Conservation (phyloP, 139 green algal species). For the Pseudopediastrum boryanum region DNA sequence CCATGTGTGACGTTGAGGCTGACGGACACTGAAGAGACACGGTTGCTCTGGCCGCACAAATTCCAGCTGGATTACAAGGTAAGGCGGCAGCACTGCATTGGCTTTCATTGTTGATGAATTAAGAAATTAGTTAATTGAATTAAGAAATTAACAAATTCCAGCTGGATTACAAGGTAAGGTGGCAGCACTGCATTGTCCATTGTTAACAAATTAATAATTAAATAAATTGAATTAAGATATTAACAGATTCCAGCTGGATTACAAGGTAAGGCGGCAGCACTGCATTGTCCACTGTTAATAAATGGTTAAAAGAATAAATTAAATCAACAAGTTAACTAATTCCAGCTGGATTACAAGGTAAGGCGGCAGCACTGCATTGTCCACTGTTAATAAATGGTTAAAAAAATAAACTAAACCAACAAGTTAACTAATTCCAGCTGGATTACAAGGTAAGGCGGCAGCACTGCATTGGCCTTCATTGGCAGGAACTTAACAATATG, state of each 20-base stretch:
- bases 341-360: constrained; percentile 62
- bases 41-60: constrained; percentile 48
- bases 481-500: not conserved
- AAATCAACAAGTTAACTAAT: too few species aligned
- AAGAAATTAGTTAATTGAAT: too few species aligned
- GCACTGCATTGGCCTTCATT: not conserved
- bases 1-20: constrained; percentile 52
- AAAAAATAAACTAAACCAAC: too few species aligned
- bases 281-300: not conserved
- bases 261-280: constrained; percentile 46
- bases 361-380: not conserved
- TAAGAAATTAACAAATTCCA: too few species aligned
- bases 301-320: too few species aligned
- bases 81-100: not conserved
- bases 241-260: constrained; percentile 60
- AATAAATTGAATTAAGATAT: too few species aligned
- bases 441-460: constrained; percentile 48
- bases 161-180: too few species aligned
- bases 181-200: too few species aligned
- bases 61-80: constrained; percentile 65
- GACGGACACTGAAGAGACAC: constrained; percentile 43
- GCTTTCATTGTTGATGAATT: not conserved
- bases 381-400: not conserved
- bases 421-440: constrained; percentile 63
- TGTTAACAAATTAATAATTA: not conserved